Evolutionary conservation across 495 filamentous ascomycete genomes (phyloP), one percentile per base, ranked within the genome.

Genomic region (Barbatosphaeria neglecta): DNA sequence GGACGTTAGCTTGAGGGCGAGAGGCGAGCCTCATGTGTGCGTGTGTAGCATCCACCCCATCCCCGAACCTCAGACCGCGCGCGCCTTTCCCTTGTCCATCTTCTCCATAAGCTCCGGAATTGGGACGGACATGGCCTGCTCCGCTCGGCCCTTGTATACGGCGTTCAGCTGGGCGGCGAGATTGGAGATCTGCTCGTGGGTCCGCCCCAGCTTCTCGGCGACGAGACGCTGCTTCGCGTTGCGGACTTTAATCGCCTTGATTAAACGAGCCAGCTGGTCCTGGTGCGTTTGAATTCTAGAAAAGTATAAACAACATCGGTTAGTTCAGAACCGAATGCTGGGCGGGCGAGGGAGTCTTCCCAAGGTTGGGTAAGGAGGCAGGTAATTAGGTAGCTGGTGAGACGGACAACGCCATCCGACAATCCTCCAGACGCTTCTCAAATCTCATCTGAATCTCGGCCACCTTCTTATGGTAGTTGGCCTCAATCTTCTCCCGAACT

Each of bases 31-130:
- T n/a, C 6, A 6, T n/a, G 7, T 8, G 8, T 19, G 13, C 22
- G 18, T 7, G 38, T 19, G 6, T 42, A 24, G 15, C 20, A n/a
- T 54, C 23, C 18, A 53, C 42, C n/a, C 20, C 10, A 11, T 50
- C 44, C 20, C 55, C 47, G 20, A 41, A 46, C 4, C 47, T 65
- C 16, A 70, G 58, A 10, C 70, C 52, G 9, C 58, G 50, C 45
- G 55, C 67, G 27, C 65, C 63, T 44, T 59, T 60, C 44, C 62
- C 58, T 74, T 68, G 22, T 50, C 49, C 6, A 47, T 49, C 47
- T 74, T 41, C 20, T 15, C 22, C 8, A 22, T 15, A 13, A 6
- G 18, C 49, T 13, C 17, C 22, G 16, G 27, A 16, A 46, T 18
- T 24, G 35, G 27, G 18, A 22, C 53, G 4, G 35, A n/a, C 17